Evolutionary conservation across 1,284 basidiomycete genomes (phyloP).

Genomic region (Ganoderma resinaceum): DNA sequence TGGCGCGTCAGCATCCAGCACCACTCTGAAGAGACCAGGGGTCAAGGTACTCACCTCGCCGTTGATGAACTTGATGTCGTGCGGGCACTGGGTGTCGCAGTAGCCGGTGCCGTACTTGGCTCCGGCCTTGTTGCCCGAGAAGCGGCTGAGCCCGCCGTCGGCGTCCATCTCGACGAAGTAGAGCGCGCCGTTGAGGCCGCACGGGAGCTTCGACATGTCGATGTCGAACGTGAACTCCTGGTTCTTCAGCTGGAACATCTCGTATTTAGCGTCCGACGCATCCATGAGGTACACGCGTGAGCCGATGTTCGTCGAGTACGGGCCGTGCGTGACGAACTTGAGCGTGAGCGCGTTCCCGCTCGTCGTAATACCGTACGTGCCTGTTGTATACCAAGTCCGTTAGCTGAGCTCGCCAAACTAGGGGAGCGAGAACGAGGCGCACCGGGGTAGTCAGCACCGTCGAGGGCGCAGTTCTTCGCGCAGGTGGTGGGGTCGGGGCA

Average conservation of each 20-base stretch:
- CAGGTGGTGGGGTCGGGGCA: slow-evolving; percentile 46
- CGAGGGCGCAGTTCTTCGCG: slow-evolving; percentile 59
- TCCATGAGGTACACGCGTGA: slow-evolving; percentile 63
- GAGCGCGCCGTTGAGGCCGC: slow-evolving; percentile 61
- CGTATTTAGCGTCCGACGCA: slow-evolving; percentile 48
- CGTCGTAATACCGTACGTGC: slow-evolving; percentile 49
- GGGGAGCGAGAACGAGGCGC: slow-evolving; percentile 16
- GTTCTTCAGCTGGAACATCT: slow-evolving; percentile 60
- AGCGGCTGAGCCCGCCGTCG: slow-evolving; percentile 46
- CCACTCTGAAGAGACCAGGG: too few species aligned
- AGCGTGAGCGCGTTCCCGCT: slow-evolving; percentile 55
- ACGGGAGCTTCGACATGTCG: slow-evolving; percentile 60
- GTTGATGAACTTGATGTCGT: slow-evolving; percentile 62
- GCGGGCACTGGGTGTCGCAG: slow-evolving; percentile 58
- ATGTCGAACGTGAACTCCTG: slow-evolving; percentile 67
- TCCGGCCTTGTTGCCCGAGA: slow-evolving; percentile 53
- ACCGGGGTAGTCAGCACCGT: slow-evolving; percentile 61
- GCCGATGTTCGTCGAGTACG: slow-evolving; percentile 53
- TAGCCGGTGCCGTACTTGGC: slow-evolving; percentile 63
- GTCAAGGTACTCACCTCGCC: slow-evolving; percentile 50
- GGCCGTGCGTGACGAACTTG: slow-evolving; percentile 53
- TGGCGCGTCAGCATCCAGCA: neutral
- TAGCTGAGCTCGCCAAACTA: neutral
- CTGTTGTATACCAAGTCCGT: slow-evolving; percentile 5
- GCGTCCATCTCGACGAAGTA: slow-evolving; percentile 50